Base-by-base conservation (phyloP, 2,329 filamentous ascomycete genomes). In the Sporothrix curviconia region DNA sequence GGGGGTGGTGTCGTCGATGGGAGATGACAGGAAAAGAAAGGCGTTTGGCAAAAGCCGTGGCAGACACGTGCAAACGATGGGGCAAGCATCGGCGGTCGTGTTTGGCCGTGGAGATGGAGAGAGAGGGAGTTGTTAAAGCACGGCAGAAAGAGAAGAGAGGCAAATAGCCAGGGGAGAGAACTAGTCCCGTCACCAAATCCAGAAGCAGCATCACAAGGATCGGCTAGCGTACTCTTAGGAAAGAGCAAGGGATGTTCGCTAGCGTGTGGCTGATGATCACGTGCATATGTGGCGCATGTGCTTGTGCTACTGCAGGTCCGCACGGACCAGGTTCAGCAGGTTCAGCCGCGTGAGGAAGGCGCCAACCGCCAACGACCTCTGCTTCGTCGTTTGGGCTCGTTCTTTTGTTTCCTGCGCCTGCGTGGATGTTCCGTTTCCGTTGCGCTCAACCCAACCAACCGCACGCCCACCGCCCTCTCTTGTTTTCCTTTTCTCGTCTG, bases 281-380 rank as follows among this genome's bases (percentile, higher is more conserved):
- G n/a, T 24, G n/a, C 40, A 24, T 39, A 34, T 40, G 34, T 51
- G 49, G 49, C 49, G 34, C 15, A 15, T 39, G 22, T 15, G 15
- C 17, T 19, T n/a, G n/a, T n/a, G n/a, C n/a, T n/a, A 32, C 28
- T 5, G 28, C 28, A 32, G 6, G 8, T 1, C 44, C 30, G 37
- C 56, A 58, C 50, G 50, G 56, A 28, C 50, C 56, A 43, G 6
- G 7, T 11, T 50, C 57, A 55, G 57, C 56, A 43, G 6, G 7
- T 11, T 50, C 57, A 55, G 57, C 57, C 56, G 57, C 57, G 57
- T 42, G 32, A 40, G 43, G 36, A 44, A 39, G 19, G 9, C n/a
- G 15, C 36, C 15, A 17, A 22, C 22, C 17, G 22, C 22, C 55
- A 51, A 51, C 37, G 39, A 44, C 30, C 9, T 14, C 25, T 40